Base-by-base conservation (phyloP, 2,329 filamentous ascomycete genomes). In the Aspergillus thermomutatus region DNA sequence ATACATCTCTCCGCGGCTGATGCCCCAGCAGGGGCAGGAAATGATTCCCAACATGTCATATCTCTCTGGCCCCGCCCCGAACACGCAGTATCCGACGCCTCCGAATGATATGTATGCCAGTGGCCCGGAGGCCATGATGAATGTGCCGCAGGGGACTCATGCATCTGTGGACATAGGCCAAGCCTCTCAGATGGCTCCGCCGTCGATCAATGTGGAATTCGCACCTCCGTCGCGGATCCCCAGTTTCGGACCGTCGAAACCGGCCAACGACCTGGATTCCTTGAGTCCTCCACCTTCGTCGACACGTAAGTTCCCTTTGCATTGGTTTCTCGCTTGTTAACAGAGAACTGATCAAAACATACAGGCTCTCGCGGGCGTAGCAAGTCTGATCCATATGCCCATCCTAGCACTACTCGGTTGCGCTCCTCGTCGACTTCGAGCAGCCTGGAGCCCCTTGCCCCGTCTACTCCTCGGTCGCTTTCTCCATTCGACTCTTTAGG, bases 201-300 rank as follows among this genome's bases (percentile, higher is more conserved):
- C 92, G 0, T 90, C 92, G 52, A 97, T 97, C 75, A 96, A 94
- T 69, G 94, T 97, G 65, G 90, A 96, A 70, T 92, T 91, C 72
- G 92, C 92, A 17, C 92, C 92, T 25, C 87, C 87, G 8, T 84
- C 89, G 52, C 79, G 83, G 56, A 84, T 84, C 66, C 83, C 80
- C 53, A 85, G 81, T 64, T 88, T 90, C 69, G 88, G 88, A 60
- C 83, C 84, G 27, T 79, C 82, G 21, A 90, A 89, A 28, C 80
- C 81, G n/a, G 78, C 87, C 63, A 75, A 72, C 54, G 86, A 91
- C 63, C 82, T 87, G 61, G 90, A 95, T 71, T 91, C 92, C 3
- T 77, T 97, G 60, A 94, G 89, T 52, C 93, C 92, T 0, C 93
- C 93, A 51, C 92, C 92, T 0, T 92, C 92, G 11, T 80, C 75